Conservation (phyloP, 129 eudicot genomes). For the Flaveria bidentis region DNA sequence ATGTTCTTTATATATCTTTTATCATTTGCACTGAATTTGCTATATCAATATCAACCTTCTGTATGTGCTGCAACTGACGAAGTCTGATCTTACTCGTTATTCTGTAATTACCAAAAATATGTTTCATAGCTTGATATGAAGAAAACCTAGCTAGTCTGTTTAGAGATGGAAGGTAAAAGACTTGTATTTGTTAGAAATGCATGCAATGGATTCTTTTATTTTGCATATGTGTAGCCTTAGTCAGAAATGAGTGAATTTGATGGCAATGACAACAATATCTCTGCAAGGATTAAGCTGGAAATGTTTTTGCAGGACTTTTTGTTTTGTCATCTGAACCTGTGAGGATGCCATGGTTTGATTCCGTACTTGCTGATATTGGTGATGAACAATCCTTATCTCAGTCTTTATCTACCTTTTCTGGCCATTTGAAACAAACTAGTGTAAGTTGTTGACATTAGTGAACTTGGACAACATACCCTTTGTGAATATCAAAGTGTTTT, state of each 20-base stretch:
- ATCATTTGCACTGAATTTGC: slow-evolving; percentile 14
- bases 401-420: slow-evolving; percentile 93
- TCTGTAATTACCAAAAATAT: slow-evolving; percentile 10
- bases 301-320: slow-evolving; percentile 60
- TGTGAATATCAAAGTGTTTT: slow-evolving; percentile 7
- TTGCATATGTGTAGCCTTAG: slow-evolving; percentile 5
- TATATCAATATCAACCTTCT: slow-evolving; percentile 15
- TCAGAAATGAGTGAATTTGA: slow-evolving; percentile 13
- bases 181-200: slow-evolving; percentile 19
- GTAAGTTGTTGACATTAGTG: slow-evolving; percentile 49
- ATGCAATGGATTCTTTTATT: slow-evolving; percentile 12
- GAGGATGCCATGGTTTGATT: slow-evolving; percentile 92
- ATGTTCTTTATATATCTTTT: not conserved
- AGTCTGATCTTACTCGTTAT: not conserved
- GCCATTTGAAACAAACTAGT: slow-evolving; percentile 88
- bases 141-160: slow-evolving; percentile 9
- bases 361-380: slow-evolving; percentile 90
- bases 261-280: not conserved
- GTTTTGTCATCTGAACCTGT: slow-evolving; percentile 83
- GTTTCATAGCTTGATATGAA: not conserved
- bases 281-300: not conserved
- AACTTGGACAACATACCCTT: slow-evolving; percentile 4
- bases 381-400: slow-evolving; percentile 97
- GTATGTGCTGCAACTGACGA: not conserved
- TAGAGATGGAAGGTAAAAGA: slow-evolving; percentile 13